Conservation (phyloP, 768 basidiomycete genomes). For the Lentinula sp. region DNA sequence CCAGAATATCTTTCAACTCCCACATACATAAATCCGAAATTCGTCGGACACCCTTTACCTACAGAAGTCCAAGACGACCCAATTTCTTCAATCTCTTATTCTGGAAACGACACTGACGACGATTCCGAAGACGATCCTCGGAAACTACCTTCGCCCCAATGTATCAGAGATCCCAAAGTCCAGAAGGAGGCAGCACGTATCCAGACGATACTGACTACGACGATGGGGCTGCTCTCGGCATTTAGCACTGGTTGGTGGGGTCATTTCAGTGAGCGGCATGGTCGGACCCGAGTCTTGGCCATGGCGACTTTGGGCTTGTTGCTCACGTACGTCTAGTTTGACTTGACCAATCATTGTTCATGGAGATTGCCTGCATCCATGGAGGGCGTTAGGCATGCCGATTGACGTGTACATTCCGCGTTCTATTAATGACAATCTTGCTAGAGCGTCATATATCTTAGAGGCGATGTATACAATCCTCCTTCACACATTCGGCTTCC, state of each 20-base stretch:
- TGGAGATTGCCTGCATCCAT: not conserved
- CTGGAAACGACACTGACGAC: conserved; percentile 8
- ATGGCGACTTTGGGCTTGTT: conserved; percentile 57
- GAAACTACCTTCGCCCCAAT: conserved; percentile 29
- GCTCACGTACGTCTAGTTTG: conserved; percentile 22
- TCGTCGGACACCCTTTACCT: conserved; percentile 4
- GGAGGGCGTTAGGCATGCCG: not conserved
- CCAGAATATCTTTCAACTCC: conserved; percentile 8
- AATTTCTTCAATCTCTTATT: too few relatives aligned
- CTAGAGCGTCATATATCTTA: not conserved
- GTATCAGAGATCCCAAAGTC: conserved; percentile 47
- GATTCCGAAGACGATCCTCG: conserved; percentile 24
- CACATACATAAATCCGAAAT: not conserved
- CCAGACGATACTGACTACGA: conserved; percentile 71
- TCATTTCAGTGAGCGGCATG: conserved; percentile 70
- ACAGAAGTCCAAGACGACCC: conserved; percentile 4
- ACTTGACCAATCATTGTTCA: not conserved
- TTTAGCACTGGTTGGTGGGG: conserved; percentile 92
- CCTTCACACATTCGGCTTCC: not conserved
- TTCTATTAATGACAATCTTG: not conserved
- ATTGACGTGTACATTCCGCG: not conserved
- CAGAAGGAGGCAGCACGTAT: conserved; percentile 66
- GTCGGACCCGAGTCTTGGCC: conserved; percentile 74
- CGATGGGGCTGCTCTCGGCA: conserved; percentile 75
- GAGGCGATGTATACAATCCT: not conserved